A percentile compares a stretch with the other conserved stretches of the same genome.
Evolutionary conservation across 2,329 filamentous ascomycete genomes (phyloP).

Genomic region (Nannizzia gypsea): DNA sequence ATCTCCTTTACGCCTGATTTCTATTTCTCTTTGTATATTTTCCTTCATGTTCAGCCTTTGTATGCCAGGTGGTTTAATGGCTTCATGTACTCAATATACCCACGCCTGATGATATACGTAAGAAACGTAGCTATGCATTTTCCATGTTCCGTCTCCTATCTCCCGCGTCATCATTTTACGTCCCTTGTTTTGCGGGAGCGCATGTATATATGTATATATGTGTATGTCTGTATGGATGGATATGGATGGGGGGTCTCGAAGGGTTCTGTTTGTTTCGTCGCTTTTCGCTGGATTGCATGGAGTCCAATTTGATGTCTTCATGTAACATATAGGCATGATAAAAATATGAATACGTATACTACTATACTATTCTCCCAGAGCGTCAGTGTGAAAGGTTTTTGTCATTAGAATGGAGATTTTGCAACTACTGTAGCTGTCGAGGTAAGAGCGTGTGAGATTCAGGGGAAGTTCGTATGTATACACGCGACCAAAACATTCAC

Average conservation of each 20-base stretch:
- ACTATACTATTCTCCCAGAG: too few relatives aligned
- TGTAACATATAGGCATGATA: background rate
- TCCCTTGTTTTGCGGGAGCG: background rate
- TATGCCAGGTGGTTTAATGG: background rate
- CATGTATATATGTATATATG: background rate
- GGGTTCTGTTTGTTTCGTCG: background rate
- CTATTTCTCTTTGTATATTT: background rate
- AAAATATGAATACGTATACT: too few relatives aligned
- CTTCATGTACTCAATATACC: conserved; percentile 2
- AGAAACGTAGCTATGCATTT: background rate
- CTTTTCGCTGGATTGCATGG: background rate
- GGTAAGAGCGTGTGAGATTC: background rate
- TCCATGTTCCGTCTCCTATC: background rate
- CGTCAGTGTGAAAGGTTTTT: too few relatives aligned
- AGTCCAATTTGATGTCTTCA: background rate
- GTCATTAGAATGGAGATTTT: too few relatives aligned
- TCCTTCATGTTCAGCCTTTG: background rate
- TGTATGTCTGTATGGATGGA: background rate
- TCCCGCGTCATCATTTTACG: background rate
- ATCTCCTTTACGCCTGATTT: background rate
- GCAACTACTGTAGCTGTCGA: background rate
- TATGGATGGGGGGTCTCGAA: background rate
- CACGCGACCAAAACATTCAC: background rate
- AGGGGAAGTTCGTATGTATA: background rate
- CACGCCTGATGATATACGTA: background rate